Base-by-base conservation (phyloP, 1,139 yeast genomes). In the Taphrina wiesneri region DNA sequence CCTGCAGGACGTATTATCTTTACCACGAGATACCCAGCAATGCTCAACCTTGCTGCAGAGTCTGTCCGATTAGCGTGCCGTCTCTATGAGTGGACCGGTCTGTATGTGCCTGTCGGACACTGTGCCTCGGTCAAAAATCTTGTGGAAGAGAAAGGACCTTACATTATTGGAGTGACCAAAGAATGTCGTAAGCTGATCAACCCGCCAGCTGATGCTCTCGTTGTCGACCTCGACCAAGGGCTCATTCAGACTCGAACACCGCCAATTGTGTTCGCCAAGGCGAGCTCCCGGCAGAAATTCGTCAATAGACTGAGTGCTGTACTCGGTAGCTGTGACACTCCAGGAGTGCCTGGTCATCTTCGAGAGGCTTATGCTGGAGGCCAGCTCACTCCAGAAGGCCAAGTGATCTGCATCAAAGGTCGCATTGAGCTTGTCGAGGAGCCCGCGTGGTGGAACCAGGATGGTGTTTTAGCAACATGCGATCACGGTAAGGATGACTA, bases 41-140 rank as follows among this genome's bases (percentile, higher is more conserved):
- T 63, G 63, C 56, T 63, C 45, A 56, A 41, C 23, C 17, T 63
- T 19, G 66, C 66, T 9, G 52, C 63, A 9, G 66, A 63, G n/a
- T 56, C 66, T 4, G 46, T 63, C 11, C 36, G 63, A n/a, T 39
- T 47, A 13, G 60, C 53, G 6, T 56, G 62, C 32, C 63, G 66
- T 19, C 57, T 26, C 2, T 56, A 47, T 15, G 39, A 25, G 11
- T 63, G 66, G 66, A 56, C 60, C 5, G 66, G 66, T 23, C 51
- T 63, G 19, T 63, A 63, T 21, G 63, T 63, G 17, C 66, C 66
- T 13, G 63, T 63, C 15, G 56, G 36, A n/a, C 66, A 63, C 30
- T 47, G 60, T 25, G 17, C 47, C 19, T 30, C 36, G 2, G 34
- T 56, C 41, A 26, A 45, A 23, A 47, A 43, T 9, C 52, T 63